A percentile compares a stretch with the other conserved stretches of the same genome.
phyloP scores from a whole-genome alignment of 2,329 filamentous ascomycete genomes.

The Blastomyces emzantsi region DNA sequence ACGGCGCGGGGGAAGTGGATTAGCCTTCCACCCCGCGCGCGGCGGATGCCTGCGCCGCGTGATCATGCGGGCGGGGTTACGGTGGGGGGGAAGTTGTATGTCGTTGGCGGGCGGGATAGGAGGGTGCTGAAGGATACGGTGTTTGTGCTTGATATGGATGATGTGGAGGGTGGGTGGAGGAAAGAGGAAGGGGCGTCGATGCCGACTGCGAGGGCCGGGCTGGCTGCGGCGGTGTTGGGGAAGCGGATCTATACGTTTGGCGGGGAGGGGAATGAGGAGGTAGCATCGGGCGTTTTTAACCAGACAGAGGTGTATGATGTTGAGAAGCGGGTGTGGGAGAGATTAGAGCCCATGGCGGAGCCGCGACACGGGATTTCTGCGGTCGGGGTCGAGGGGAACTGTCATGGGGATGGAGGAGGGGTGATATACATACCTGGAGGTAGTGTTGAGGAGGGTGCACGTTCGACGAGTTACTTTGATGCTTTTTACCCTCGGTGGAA shows the following conservation, averaged over 20 bases:
- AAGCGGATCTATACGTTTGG: constrained; percentile 2
- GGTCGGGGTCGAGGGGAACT: background rate
- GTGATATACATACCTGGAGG: background rate
- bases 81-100: background rate
- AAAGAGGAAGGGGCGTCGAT: background rate
- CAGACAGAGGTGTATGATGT: constrained; percentile 5
- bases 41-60: background rate
- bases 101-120: background rate
- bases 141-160: background rate
- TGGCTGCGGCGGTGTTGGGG: background rate
- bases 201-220: background rate
- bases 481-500: background rate
- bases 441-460: background rate
- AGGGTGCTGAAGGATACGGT: background rate
- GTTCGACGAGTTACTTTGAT: background rate
- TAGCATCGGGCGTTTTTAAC: background rate
- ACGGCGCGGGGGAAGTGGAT: background rate
- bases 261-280: background rate
- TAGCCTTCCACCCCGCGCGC: background rate
- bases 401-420: background rate
- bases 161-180: background rate
- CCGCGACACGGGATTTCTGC: constrained; percentile 1
- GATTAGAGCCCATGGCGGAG: background rate
- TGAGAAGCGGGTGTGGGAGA: background rate
- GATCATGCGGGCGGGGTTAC: background rate